Evolutionary conservation across 208 protist species (phyloP).

Genomic region (Leishmania braziliensis): DNA sequence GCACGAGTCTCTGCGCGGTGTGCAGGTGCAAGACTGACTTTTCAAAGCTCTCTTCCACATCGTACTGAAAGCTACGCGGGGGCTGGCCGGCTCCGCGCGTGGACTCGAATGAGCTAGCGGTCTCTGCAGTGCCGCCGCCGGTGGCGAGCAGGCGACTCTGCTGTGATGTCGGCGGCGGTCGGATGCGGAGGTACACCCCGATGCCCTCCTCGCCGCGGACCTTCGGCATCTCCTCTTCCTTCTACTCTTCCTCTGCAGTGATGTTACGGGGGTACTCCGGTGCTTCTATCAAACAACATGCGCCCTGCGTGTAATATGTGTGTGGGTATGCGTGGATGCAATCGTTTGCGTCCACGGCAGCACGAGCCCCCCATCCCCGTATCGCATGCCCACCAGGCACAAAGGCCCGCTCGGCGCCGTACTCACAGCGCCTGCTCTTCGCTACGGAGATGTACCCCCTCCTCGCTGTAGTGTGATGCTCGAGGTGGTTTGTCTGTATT

Average conservation of each 20-base stretch:
- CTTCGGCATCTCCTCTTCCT: slow-evolving; percentile 6
- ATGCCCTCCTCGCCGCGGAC: slow-evolving; percentile 56
- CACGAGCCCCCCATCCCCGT: background rate
- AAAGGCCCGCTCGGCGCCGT: background rate
- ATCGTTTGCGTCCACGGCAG: background rate
- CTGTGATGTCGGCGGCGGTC: slow-evolving; percentile 52
- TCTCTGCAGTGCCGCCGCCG: background rate
- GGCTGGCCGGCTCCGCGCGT: background rate
- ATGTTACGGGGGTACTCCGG: background rate
- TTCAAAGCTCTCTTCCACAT: slow-evolving; percentile 27
- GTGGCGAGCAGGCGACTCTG: slow-evolving; percentile 56
- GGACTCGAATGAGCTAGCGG: background rate
- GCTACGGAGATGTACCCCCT: background rate
- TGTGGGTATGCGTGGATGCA: background rate
- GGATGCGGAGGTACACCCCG: slow-evolving; percentile 78
- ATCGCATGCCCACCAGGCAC: background rate
- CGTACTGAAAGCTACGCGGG: slow-evolving; percentile 18
- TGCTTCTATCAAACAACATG: background rate
- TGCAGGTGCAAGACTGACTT: slow-evolving; percentile 29
- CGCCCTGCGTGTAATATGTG: background rate
- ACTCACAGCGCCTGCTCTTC: background rate
- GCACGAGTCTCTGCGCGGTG: slow-evolving; percentile 22
- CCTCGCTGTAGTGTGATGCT: background rate
- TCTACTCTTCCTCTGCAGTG: background rate
- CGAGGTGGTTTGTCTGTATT: background rate